Conservation (phyloP, 2,329 filamentous ascomycete species). For the Curvularia verruculosa region DNA sequence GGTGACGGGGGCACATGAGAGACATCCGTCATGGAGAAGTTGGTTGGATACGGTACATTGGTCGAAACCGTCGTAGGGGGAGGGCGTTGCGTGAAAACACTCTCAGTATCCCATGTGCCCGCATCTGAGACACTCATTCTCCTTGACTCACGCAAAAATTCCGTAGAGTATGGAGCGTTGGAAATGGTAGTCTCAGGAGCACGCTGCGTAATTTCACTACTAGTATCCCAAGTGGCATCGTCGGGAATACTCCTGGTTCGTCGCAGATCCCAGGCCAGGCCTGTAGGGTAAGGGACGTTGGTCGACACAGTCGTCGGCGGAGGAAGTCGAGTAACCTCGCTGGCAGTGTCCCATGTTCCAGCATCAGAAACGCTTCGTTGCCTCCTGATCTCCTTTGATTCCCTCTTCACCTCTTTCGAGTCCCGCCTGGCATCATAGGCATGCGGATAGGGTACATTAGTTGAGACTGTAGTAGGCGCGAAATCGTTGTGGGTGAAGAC, state of each 20-base stretch:
- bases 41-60: slow-evolving; percentile 10
- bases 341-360: slow-evolving; percentile 17
- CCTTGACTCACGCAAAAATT: neutral
- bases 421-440: slow-evolving; percentile 12
- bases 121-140: slow-evolving; percentile 11
- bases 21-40: neutral
- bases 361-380: slow-evolving; percentile 13
- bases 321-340: slow-evolving; percentile 8
- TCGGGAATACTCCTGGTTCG: slow-evolving; percentile 11
- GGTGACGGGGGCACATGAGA: neutral
- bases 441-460: slow-evolving; percentile 10
- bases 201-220: slow-evolving; percentile 13
- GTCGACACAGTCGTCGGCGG: slow-evolving; percentile 16
- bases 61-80: slow-evolving; percentile 15
- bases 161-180: slow-evolving; percentile 4
- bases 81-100: slow-evolving; percentile 1
- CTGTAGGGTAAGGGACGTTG: slow-evolving; percentile 12
- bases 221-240: slow-evolving; percentile 15
- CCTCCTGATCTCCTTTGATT: slow-evolving; percentile 13
- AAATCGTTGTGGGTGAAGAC: slow-evolving; percentile 24
- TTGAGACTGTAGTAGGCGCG: slow-evolving; percentile 25
- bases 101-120: slow-evolving; percentile 9
- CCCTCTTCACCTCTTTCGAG: slow-evolving; percentile 16
- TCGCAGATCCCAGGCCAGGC: slow-evolving; percentile 6
- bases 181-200: slow-evolving; percentile 6